These are phyloP conservation scores for Phialemonium atrogriseum DNA, from an alignment of 2,329 filamentous ascomycete genomes.

Conservation along the genomic window DNA sequence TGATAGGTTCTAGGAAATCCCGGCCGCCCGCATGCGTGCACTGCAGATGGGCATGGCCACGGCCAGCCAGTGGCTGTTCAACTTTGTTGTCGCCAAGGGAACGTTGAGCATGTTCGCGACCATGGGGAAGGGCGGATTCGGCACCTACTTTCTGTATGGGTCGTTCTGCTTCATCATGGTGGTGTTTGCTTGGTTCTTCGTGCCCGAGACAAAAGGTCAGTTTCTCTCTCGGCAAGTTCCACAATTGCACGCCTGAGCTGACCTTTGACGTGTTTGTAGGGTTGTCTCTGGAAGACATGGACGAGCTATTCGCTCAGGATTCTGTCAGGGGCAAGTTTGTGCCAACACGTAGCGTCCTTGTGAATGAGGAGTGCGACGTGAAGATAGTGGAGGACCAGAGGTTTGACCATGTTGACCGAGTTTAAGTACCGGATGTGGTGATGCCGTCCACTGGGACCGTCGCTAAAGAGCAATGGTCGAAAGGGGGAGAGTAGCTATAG, in stretches of 20 bases:
- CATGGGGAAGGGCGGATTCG: slow-evolving; percentile 17
- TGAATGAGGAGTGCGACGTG: no score
- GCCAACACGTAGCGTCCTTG: no score
- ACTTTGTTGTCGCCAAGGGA: slow-evolving; percentile 53
- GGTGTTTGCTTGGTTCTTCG: slow-evolving; percentile 30
- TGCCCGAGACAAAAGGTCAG: slow-evolving; percentile 55
- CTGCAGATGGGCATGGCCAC: slow-evolving; percentile 54
- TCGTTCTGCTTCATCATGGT: slow-evolving; percentile 50
- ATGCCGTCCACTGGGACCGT: no score
- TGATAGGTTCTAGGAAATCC: slow-evolving; percentile 52
- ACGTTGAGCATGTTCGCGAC: slow-evolving; percentile 51
- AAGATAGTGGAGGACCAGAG: no score
- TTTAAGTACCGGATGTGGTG: no score
- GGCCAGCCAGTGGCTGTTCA: slow-evolving; percentile 57
- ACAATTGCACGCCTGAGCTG: slow-evolving; percentile 29
- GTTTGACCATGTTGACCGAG: no score
- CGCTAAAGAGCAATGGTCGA: no score
- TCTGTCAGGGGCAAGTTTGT: no score
- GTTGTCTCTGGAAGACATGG: slow-evolving; percentile 19
- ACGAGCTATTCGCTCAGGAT: slow-evolving; percentile 22
- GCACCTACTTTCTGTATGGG: slow-evolving; percentile 50
- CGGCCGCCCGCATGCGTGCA: slow-evolving; percentile 47
- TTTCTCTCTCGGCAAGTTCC: no score
- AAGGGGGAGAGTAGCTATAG: no score
- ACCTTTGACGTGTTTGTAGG: slow-evolving; percentile 2